A percentile compares a stretch with the other conserved stretches of the same genome.
phyloP scores from a whole-genome alignment of 257 asterid species.

The Nicotiana attenuata region DNA sequence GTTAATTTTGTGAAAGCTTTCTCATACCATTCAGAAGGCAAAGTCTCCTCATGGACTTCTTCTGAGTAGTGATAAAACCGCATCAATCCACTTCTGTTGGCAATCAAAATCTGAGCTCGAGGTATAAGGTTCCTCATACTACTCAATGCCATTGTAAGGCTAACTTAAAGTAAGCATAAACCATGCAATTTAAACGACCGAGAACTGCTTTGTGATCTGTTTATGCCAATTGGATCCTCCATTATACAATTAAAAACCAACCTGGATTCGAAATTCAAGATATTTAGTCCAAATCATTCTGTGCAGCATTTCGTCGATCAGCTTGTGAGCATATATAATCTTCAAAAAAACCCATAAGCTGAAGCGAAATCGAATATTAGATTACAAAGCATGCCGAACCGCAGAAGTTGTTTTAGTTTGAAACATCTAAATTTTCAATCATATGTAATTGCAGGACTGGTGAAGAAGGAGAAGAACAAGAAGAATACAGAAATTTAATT shows the following conservation, averaged over 20 bases:
- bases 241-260: not conserved
- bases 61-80: conserved; percentile 24
- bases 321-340: not conserved
- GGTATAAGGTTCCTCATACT: conserved; percentile 16
- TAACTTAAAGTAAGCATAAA: not conserved
- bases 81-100: conserved; percentile 14
- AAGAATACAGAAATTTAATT: not conserved
- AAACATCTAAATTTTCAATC: too few species aligned
- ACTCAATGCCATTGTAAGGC: conserved; percentile 31
- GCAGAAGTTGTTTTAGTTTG: not conserved
- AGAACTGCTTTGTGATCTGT: not conserved
- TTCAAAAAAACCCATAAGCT: too few species aligned
- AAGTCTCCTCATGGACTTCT: conserved; percentile 24
- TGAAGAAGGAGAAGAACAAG: not conserved
- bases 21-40: conserved; percentile 61
- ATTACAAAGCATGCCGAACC: not conserved
- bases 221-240: conserved; percentile 8
- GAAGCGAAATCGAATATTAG: too few species aligned
- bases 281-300: not conserved
- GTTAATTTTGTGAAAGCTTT: conserved; percentile 19
- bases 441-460: not conserved
- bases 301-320: not conserved
- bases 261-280: not conserved
- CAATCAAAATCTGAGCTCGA: conserved; percentile 17
- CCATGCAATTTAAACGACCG: not conserved